A percentile compares a stretch with the other conserved stretches of the same genome.
Evolutionary conservation across 2,329 filamentous ascomycete genomes (phyloP).

Genomic region (Fusarium guadeloupense): DNA sequence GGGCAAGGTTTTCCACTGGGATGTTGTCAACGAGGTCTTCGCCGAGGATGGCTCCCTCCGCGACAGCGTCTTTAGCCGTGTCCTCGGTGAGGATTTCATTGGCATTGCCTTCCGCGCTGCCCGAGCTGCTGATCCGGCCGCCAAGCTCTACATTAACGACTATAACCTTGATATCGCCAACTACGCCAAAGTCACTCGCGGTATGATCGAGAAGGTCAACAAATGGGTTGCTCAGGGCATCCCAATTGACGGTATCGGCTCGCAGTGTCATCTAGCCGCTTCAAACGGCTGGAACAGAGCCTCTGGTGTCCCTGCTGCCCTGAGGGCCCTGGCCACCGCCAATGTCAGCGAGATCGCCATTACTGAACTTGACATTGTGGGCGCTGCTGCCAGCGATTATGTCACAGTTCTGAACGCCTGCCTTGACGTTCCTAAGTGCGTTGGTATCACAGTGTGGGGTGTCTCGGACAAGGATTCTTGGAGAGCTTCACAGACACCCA

Average conservation of each 20-base stretch:
- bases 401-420: constrained; percentile 67
- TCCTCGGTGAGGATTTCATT: constrained; percentile 76
- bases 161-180: constrained; percentile 71
- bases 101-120: constrained; percentile 75
- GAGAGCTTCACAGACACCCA: constrained; percentile 54
- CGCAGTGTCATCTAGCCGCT: constrained; percentile 62
- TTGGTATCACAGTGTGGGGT: constrained; percentile 73
- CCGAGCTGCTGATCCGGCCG: constrained; percentile 69
- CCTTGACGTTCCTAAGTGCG: constrained; percentile 65
- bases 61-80: constrained; percentile 69
- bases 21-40: constrained; percentile 74
- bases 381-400: constrained; percentile 65
- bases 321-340: constrained; percentile 61
- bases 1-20: constrained; percentile 65
- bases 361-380: constrained; percentile 74
- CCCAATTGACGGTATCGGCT: constrained; percentile 61
- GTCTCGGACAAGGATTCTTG: constrained; percentile 53
- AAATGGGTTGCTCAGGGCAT: constrained; percentile 69
- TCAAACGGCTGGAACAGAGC: constrained; percentile 57
- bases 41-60: constrained; percentile 69
- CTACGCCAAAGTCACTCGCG: constrained; percentile 65
- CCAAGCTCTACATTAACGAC: constrained; percentile 81
- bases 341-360: constrained; percentile 68
- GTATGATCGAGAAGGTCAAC: constrained; percentile 67
- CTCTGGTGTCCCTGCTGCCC: constrained; percentile 57